Conservation (phyloP, 805 yeast genomes). For the Nakazawaea holstii region DNA sequence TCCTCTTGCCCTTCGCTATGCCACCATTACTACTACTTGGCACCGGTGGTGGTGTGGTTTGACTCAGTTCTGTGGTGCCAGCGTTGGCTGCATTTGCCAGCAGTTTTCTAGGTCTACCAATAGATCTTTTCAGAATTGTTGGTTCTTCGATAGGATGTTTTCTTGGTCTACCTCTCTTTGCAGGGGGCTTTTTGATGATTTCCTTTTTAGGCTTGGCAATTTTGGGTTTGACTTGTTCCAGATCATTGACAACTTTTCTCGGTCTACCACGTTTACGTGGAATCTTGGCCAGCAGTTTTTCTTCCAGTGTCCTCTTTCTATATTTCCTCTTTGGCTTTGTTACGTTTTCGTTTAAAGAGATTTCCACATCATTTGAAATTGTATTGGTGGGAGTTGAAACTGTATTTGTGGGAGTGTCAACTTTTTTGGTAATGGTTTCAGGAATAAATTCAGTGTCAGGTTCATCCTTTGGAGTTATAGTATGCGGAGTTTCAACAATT, state of each 20-base stretch:
- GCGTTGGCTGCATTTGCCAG: constrained; percentile 29
- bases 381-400: no score
- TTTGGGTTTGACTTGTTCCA: no score
- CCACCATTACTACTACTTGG: background rate
- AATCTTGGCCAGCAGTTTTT: background rate
- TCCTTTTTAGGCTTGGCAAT: no score
- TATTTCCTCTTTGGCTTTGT: background rate
- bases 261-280: background rate
- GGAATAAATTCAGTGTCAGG: no score
- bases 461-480: no score
- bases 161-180: background rate
- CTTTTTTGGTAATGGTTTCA: no score
- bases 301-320: background rate
- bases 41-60: background rate
- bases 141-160: background rate
- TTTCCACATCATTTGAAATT: no score
- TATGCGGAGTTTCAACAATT: no score
- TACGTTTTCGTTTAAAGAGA: background rate
- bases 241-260: background rate
- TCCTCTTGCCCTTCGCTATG: background rate
- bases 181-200: no score
- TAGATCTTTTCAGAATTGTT: constrained; percentile 31
- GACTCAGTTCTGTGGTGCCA: background rate
- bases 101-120: constrained; percentile 45
- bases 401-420: no score